Percentiles rank a stretch among this genome's conserved stretches.
Conservation (phyloP, 2,329 filamentous ascomycete genomes). For the Epichloe scottii region DNA sequence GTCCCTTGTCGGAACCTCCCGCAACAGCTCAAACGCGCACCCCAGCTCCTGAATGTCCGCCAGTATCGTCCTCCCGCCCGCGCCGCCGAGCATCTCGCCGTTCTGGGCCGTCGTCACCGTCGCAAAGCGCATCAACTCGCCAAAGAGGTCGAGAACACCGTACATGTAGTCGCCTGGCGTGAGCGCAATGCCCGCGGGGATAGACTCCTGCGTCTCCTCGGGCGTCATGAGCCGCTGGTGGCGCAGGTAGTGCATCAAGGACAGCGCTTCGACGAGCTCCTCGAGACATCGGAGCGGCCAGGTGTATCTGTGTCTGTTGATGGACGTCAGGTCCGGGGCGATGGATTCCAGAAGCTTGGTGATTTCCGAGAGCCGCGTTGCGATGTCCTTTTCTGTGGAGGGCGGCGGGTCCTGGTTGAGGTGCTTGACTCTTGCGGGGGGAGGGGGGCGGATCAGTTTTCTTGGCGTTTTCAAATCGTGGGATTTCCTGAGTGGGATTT, state of each 20-base stretch:
- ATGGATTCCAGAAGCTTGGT: conserved; percentile 53
- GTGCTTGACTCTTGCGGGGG: conserved; percentile 47
- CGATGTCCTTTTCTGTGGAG: conserved; percentile 57
- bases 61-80: conserved; percentile 47
- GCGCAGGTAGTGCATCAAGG: conserved; percentile 78
- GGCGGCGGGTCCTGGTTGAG: conserved; percentile 51
- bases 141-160: conserved; percentile 85
- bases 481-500: not conserved
- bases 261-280: conserved; percentile 85
- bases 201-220: conserved; percentile 39
- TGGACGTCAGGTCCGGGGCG: conserved; percentile 58
- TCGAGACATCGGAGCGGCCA: conserved; percentile 75
- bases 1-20: conserved; percentile 41
- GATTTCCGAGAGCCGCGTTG: conserved; percentile 59
- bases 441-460: not conserved
- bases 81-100: conserved; percentile 35
- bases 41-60: conserved; percentile 70
- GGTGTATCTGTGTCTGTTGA: conserved; percentile 75
- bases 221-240: conserved; percentile 62
- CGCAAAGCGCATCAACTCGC: conserved; percentile 94
- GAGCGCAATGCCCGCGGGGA: conserved; percentile 46
- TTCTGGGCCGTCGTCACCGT: conserved; percentile 75
- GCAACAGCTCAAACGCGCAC: conserved; percentile 62
- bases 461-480: not conserved
- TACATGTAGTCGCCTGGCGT: conserved; percentile 79